Conservation (phyloP, 2,329 filamentous ascomycete genomes). For the Hortaea werneckii region DNA sequence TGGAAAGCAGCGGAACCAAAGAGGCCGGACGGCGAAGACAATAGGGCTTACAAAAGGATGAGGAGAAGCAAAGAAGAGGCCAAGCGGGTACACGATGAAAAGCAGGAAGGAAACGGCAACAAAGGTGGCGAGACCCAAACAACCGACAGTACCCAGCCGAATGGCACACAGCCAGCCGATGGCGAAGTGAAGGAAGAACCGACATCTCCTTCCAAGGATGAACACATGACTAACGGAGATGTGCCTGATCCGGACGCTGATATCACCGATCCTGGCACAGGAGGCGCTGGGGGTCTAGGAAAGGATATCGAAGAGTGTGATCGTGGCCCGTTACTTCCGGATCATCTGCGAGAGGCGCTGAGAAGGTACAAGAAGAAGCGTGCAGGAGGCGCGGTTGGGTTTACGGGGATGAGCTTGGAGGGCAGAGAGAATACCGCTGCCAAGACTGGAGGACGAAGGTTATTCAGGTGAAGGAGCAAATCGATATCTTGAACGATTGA, state of each 20-base stretch:
- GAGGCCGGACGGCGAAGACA: constrained; percentile 37
- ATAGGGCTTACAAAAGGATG: constrained; percentile 15
- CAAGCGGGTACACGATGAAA: constrained; percentile 14
- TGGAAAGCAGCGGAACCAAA: constrained; percentile 53
- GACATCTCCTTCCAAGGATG: neutral
- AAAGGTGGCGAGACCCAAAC: neutral
- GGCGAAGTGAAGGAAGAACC: constrained; percentile 1
- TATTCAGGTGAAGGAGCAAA: constrained; percentile 30
- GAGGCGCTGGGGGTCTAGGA: constrained; percentile 19
- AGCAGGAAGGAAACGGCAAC: constrained; percentile 21
- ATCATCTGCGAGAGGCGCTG: constrained; percentile 65
- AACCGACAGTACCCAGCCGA: neutral
- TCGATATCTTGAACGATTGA: neutral
- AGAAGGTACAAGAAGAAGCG: constrained; percentile 54
- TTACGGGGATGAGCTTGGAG: constrained; percentile 40
- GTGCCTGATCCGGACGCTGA: neutral
- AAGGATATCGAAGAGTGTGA: constrained; percentile 26
- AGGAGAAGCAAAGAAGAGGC: constrained; percentile 5
- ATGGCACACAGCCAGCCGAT: neutral
- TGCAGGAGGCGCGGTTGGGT: constrained; percentile 51
- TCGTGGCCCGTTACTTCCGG: constrained; percentile 55
- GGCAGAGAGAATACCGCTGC: constrained; percentile 35
- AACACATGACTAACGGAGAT: neutral
- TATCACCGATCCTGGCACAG: constrained; percentile 7
- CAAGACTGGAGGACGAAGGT: constrained; percentile 34